Conservation (phyloP, 2,329 filamentous ascomycete species). For the Anthostomella pinea region DNA sequence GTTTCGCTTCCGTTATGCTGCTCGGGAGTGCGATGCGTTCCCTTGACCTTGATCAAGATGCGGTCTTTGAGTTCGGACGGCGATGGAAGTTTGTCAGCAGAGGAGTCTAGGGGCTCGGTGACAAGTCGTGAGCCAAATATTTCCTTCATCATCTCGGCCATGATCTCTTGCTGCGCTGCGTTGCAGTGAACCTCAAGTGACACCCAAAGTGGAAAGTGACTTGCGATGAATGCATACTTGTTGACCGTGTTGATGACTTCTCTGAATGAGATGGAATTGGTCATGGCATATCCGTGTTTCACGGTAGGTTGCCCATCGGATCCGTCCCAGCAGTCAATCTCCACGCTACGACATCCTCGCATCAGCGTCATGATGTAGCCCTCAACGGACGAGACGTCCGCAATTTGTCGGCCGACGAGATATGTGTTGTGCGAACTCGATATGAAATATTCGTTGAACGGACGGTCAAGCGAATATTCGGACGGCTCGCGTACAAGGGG, state of each 20-base stretch:
- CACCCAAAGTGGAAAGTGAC: conserved; percentile 86
- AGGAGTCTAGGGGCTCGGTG: conserved; percentile 68
- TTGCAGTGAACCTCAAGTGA: conserved; percentile 96
- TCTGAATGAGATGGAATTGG: conserved; percentile 81
- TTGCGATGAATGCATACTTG: conserved; percentile 87
- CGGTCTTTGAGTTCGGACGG: conserved; percentile 81
- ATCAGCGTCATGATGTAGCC: conserved; percentile 88
- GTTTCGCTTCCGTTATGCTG: conserved; percentile 43
- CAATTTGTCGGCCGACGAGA: conserved; percentile 84
- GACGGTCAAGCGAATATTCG: conserved; percentile 68
- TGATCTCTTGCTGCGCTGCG: conserved; percentile 74
- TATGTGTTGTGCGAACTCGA: conserved; percentile 99
- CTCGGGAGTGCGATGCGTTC: conserved; percentile 57
- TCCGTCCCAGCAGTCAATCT: conserved; percentile 98
- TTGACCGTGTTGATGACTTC: conserved; percentile 93
- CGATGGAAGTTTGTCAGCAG: conserved; percentile 69
- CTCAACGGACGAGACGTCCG: conserved; percentile 87
- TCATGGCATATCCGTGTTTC: conserved; percentile 86
- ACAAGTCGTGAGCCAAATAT: conserved; percentile 80
- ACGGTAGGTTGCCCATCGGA: conserved; percentile 83
- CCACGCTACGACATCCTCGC: conserved; percentile 88
- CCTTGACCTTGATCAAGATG: conserved; percentile 94
- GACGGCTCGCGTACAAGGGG: conserved; percentile 61
- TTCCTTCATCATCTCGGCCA: conserved; percentile 86
- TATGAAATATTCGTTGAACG: conserved; percentile 95